A percentile compares a stretch with the other conserved stretches of the same genome.
Conservation (phyloP, 2,329 filamentous ascomycete genomes). For the Hypoxylon sp. region DNA sequence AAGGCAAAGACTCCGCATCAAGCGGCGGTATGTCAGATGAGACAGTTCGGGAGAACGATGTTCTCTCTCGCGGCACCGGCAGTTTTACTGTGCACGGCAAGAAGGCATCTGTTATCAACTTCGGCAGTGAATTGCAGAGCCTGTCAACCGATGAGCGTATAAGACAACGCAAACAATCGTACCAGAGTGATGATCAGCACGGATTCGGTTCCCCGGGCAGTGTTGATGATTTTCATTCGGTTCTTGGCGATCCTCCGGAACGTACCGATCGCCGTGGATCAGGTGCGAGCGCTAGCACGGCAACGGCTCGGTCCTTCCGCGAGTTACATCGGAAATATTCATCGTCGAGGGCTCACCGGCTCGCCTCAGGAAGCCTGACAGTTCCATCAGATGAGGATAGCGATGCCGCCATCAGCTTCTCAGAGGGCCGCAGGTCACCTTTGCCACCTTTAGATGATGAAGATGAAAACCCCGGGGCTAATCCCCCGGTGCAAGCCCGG, state of each 20-base stretch:
- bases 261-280: constrained; percentile 70
- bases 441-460: constrained; percentile 63
- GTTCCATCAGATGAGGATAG: constrained; percentile 72
- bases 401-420: constrained; percentile 72
- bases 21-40: constrained; percentile 69
- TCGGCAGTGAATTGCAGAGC: constrained; percentile 89
- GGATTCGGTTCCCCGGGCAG: constrained; percentile 55
- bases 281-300: constrained; percentile 74
- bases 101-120: constrained; percentile 97
- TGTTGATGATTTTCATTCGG: constrained; percentile 66
- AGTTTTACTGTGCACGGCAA: constrained; percentile 98
- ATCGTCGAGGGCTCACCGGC: constrained; percentile 64
- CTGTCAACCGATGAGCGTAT: constrained; percentile 81
- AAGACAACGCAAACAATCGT: constrained; percentile 70
- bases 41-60: constrained; percentile 68
- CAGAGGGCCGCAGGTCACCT: constrained; percentile 70
- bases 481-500: constrained; percentile 52
- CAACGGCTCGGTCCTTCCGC: constrained; percentile 75
- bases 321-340: constrained; percentile 74
- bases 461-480: constrained; percentile 40
- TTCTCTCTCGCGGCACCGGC: constrained; percentile 82
- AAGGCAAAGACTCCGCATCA: constrained; percentile 79
- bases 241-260: constrained; percentile 62
- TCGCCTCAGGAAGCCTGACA: constrained; percentile 59
- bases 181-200: constrained; percentile 60